Base-by-base conservation (phyloP, 768 basidiomycete species). In the Boletus sensibilis region DNA sequence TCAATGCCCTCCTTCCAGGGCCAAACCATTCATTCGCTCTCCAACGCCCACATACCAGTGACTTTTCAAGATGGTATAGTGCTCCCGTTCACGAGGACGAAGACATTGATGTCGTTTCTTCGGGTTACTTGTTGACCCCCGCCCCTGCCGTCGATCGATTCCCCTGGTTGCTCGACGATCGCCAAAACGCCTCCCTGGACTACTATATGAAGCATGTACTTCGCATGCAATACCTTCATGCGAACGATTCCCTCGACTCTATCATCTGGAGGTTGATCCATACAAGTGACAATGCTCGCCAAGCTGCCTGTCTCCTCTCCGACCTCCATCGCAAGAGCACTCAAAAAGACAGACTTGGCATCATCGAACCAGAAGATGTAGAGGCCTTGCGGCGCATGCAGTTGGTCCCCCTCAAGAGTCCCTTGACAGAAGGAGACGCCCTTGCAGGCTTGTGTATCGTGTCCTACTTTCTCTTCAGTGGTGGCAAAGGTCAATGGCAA, bases 391-490 rank as follows among this genome's bases (percentile, higher is more conserved):
- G n/a, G 59, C 74, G 27, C 65, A 62, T 64, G 48, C 64, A 68
- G 35, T 47, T 64, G 29, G 42, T 64, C 47, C 23, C 56, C 52
- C 44, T 61, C 51, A 61, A 68, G 62, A 56, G 46, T 39, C 52
- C 59, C 39, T 52, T 69, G 64, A 79, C 74, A 16, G 80, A 84
- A 50, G 88, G 87, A 35, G 88, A 90, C 61, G 91, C 90, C 21
- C 86, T 92, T 74, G 87, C 89, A 0, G 87, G 87, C 4, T 74
- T 93, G 20, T 87, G 88, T 57, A 76, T 89, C 63, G 82, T 93
- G 29, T 91, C 90, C 18, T 80, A 83, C 41, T 84, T 85, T 74
- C 82, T 92, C 52, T 92, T 93, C 73, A 81, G 82, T 13, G 91
- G 91, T 4, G 90, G 91, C 6, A 73, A 76, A 11, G 90, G 90